Conservation (phyloP, 768 basidiomycete species). For the Leccinum variicolor region DNA sequence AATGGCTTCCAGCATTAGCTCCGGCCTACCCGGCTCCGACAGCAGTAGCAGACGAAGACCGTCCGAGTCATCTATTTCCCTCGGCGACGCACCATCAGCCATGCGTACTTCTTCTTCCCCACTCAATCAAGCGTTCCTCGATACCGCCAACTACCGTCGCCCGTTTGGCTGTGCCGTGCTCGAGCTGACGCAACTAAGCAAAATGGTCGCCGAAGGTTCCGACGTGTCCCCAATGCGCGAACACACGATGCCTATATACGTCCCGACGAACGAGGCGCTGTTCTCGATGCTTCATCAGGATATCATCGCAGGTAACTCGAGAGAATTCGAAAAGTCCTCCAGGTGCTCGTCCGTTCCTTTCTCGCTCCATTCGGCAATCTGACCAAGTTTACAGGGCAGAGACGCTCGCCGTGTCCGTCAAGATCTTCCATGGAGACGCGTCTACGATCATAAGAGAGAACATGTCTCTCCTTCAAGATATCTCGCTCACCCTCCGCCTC, state of each 20-base stretch:
- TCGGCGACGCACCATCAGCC: slow-evolving; percentile 31
- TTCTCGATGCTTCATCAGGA: slow-evolving; percentile 96
- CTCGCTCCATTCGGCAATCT: background rate
- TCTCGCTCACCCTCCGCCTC: slow-evolving; percentile 78
- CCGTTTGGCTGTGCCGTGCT: slow-evolving; percentile 97
- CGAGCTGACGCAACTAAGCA: slow-evolving; percentile 73
- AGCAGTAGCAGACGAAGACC: slow-evolving; percentile 47
- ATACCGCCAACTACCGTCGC: slow-evolving; percentile 61
- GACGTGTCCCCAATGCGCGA: slow-evolving; percentile 69
- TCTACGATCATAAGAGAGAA: slow-evolving; percentile 77
- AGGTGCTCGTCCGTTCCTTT: slow-evolving; percentile 46
- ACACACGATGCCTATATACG: slow-evolving; percentile 83
- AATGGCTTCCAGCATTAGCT: slow-evolving; percentile 55
- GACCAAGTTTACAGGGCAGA: slow-evolving; percentile 60
- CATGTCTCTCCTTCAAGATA: slow-evolving; percentile 75
- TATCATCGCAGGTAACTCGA: slow-evolving; percentile 74
- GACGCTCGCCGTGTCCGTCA: slow-evolving; percentile 77
- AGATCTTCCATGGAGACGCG: slow-evolving; percentile 83
- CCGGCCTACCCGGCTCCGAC: slow-evolving; percentile 36
- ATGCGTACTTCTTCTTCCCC: slow-evolving; percentile 16
- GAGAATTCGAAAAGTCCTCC: slow-evolving; percentile 79
- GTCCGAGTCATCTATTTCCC: slow-evolving; percentile 47
- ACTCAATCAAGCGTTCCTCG: slow-evolving; percentile 29
- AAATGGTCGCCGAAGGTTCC: slow-evolving; percentile 59
- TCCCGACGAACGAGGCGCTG: slow-evolving; percentile 75